These are phyloP conservation scores for Phytopythium helicoides DNA, from an alignment of 352 stramenopile species.

Conservation along the genomic window DNA sequence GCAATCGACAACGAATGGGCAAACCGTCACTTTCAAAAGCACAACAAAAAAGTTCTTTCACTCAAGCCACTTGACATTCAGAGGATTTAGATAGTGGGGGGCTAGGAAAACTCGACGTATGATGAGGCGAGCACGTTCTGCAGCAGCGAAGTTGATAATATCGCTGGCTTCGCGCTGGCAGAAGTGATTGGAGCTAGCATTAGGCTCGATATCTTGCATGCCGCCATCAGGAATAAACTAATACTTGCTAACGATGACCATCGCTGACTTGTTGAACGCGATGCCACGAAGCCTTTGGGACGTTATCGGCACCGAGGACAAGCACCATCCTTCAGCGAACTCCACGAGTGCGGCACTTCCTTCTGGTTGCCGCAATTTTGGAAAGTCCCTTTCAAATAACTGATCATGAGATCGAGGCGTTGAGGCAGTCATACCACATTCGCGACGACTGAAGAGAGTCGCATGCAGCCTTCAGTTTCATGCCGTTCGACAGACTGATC, in stretches of 20 bases:
- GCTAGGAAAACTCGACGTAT: background rate
- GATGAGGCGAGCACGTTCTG: too few relatives aligned
- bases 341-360: background rate
- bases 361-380: background rate
- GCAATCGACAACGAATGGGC: background rate
- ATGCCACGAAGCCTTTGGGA: too few relatives aligned
- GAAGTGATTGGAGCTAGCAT: too few relatives aligned
- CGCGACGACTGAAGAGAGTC: constrained; percentile 70
- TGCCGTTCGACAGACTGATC: constrained; percentile 55
- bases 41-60: constrained; percentile 1
- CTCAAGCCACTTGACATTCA: constrained; percentile 8
- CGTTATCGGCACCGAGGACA: too few relatives aligned
- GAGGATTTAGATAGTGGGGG: background rate
- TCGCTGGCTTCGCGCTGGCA: too few relatives aligned
- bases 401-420: constrained; percentile 20
- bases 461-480: constrained; percentile 61
- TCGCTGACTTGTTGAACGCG: too few relatives aligned
- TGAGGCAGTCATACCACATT: constrained; percentile 76
- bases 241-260: too few relatives aligned
- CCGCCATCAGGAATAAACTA: too few relatives aligned
- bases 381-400: background rate
- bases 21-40: too few relatives aligned
- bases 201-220: too few relatives aligned
- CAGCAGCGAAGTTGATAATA: too few relatives aligned
- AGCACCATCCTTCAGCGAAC: too few relatives aligned